phyloP scores from a whole-genome alignment of 495 filamentous ascomycete genomes.

The Mycothermus thermophilus region DNA sequence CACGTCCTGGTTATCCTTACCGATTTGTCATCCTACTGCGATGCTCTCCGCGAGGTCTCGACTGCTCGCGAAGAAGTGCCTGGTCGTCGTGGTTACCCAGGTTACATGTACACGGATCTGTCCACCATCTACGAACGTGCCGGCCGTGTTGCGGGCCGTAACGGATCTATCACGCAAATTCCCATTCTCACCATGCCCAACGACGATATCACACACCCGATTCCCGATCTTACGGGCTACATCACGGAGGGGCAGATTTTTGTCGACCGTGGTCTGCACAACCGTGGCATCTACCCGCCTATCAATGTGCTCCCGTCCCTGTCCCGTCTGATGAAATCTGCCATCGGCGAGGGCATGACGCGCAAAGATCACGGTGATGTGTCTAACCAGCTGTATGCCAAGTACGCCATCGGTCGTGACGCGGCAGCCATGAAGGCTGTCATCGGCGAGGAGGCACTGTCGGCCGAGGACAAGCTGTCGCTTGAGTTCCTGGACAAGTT shows the following conservation, averaged over 20 bases:
- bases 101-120: conserved; percentile 99
- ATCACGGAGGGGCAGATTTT: conserved; percentile 99
- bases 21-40: conserved; percentile 95
- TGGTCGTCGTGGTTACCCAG: conserved; percentile 97
- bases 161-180: conserved; percentile 97
- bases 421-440: conserved; percentile 99
- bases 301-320: conserved; percentile 98
- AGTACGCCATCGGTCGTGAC: conserved; percentile 98
- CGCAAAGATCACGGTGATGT: conserved; percentile 95
- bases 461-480: conserved; percentile 89
- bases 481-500: conserved; percentile 98
- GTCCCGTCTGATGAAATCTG: conserved; percentile 99
- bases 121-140: conserved; percentile 99
- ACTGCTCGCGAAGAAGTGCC: conserved; percentile 98
- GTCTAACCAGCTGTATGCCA: conserved; percentile 98
- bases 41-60: conserved; percentile 95
- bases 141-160: conserved; percentile 92
- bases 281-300: conserved; percentile 93
- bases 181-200: conserved; percentile 99
- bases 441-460: conserved; percentile 93
- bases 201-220: conserved; percentile 99
- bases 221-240: conserved; percentile 96
- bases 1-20: conserved; percentile 98
- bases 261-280: conserved; percentile 86
- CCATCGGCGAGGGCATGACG: conserved; percentile 92